Percentiles rank a stretch among this genome's conserved stretches.
phyloP scores from a whole-genome alignment of 331 rosid genomes.

The Prunus yedoensis region DNA sequence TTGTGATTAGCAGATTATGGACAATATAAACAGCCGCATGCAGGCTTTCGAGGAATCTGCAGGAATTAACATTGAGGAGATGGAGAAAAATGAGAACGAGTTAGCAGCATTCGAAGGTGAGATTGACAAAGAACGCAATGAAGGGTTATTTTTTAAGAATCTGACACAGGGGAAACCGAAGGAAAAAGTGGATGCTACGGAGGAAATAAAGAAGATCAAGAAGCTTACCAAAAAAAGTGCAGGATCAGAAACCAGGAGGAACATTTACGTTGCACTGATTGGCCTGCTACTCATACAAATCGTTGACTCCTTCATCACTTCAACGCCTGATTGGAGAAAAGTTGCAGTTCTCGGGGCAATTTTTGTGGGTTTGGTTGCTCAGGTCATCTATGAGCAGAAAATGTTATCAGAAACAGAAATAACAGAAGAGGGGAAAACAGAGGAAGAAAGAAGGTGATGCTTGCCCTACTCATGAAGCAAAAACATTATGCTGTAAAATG shows the following conservation, averaged over 20 bases:
- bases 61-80: constrained; percentile 57
- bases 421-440: constrained; percentile 34
- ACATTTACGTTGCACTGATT: constrained; percentile 67
- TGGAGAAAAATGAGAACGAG: constrained; percentile 47
- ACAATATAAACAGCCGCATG: constrained; percentile 70
- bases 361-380: constrained; percentile 67
- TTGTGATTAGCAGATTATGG: constrained; percentile 60
- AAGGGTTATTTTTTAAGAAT: constrained; percentile 84
- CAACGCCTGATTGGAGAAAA: constrained; percentile 72
- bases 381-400: constrained; percentile 73
- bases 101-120: constrained; percentile 59
- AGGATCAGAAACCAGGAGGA: constrained; percentile 65
- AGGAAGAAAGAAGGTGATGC: constrained; percentile 50
- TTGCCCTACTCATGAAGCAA: neutral
- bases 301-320: constrained; percentile 54
- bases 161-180: constrained; percentile 53
- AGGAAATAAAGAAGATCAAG: constrained; percentile 60
- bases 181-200: constrained; percentile 54
- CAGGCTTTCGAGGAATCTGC: constrained; percentile 66
- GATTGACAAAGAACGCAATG: constrained; percentile 70
- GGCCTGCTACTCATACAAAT: constrained; percentile 56
- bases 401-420: constrained; percentile 49
- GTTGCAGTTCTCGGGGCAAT: constrained; percentile 70
- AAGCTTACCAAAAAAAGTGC: constrained; percentile 56
- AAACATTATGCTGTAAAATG: constrained; percentile 12